Evolutionary conservation across 495 filamentous ascomycete genomes (phyloP), one percentile per base, ranked within the genome.

Genomic region (Penicillium waksmanii): DNA sequence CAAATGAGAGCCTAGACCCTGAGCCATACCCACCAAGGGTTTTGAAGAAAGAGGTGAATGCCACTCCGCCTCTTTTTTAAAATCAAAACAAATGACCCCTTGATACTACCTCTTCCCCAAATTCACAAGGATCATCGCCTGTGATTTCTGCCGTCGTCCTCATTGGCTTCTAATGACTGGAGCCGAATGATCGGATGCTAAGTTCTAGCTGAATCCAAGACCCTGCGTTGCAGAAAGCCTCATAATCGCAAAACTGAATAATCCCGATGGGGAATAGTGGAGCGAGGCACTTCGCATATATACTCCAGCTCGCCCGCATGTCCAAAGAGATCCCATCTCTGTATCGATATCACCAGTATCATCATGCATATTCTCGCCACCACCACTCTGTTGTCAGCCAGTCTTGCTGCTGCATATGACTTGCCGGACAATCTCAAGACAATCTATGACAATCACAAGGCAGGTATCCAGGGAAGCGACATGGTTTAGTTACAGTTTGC

Each of bases 361-460:
- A 46, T 17, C 11, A 60, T 60, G 57, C 57, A 38, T 38, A 8
- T 55, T 25, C 12, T 63, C 46, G 18, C 34, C 13, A 21, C 53
- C 10, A 40, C 43, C 5, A 43, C 33, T 5, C 46, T 48, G 19
- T 57, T 40, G 19, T 36, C 36, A 27, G 21, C 40, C 36, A 17
- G 56, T 5, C 17, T 58, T 27, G 59, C 55, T 4, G 44, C 60
- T 10, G 61, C 69, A 17, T 73, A 71, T 40, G 58, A 68, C 17
- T 35, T 74, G 21, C 72, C 72, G 9, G 55, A 62, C 51, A 69
- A 74, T n/a, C 48, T 74, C 9, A 50, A 61, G 51, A 49, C 66
- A 43, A 66, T 74, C 42, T 74, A 74, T 33, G 40, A 68, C 34
- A 62, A 62, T 21, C 61, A 73, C 58, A 73, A 68, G 49, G 65